A percentile compares a stretch with the other conserved stretches of the same genome.
phyloP scores from a whole-genome alignment of 2,329 filamentous ascomycete species.

The Aspergillus latus region DNA sequence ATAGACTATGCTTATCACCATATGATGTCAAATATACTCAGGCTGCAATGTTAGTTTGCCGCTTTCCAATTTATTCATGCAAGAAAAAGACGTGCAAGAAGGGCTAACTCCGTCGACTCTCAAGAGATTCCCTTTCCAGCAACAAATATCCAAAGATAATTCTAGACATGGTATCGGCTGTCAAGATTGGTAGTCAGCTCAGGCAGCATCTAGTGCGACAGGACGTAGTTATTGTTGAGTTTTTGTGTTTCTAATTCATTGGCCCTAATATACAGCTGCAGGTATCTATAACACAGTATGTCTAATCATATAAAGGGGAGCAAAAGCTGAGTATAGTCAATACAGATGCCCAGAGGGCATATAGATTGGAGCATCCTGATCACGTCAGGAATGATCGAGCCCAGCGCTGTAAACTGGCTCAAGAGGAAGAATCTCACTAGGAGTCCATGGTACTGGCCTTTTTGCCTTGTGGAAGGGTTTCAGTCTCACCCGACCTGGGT shows the following conservation, averaged over 20 bases:
- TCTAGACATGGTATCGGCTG: too few species aligned
- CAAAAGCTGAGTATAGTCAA: background rate
- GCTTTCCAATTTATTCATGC: background rate
- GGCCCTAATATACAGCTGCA: background rate
- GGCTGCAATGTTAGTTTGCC: background rate
- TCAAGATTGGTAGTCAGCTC: too few species aligned
- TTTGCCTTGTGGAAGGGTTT: background rate
- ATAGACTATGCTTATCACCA: slow-evolving; percentile 12
- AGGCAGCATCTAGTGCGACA: too few species aligned
- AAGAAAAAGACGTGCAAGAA: background rate
- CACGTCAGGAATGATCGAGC: background rate
- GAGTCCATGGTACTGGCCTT: background rate
- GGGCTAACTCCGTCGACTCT: background rate
- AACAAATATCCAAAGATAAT: too few species aligned
- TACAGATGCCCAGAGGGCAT: background rate
- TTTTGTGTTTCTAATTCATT: background rate
- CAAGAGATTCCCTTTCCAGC: too few species aligned
- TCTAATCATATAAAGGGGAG: background rate
- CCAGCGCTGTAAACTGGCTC: background rate
- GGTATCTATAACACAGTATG: background rate
- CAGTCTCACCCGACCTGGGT: background rate
- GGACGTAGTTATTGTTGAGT: background rate
- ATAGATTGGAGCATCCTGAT: background rate
- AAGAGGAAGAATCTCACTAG: background rate
- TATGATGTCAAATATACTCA: background rate